Percentiles rank a stretch among this genome's conserved stretches.
Evolutionary conservation across 306 rosid genomes (phyloP).

Genomic region (Cicer arietinum): DNA sequence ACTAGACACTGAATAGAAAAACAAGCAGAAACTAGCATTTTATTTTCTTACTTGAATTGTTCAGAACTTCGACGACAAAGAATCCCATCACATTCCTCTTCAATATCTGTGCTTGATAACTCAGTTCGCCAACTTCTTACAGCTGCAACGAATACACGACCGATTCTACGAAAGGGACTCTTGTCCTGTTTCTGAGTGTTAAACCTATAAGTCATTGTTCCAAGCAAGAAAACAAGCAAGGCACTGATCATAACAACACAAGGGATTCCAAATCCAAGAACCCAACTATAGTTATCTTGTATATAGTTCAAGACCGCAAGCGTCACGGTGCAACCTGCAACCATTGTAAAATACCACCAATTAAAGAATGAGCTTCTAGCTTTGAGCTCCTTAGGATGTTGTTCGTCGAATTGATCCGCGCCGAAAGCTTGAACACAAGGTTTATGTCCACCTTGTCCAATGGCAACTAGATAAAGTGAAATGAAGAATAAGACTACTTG

Average conservation of each 20-base stretch:
- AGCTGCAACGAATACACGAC: constrained; percentile 51
- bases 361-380: constrained; percentile 85
- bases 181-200: constrained; percentile 35
- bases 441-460: constrained; percentile 26
- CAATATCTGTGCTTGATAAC: not conserved
- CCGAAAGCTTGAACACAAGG: constrained; percentile 40
- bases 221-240: constrained; percentile 61
- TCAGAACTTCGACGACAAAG: not conserved
- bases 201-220: constrained; percentile 61
- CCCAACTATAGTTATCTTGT: constrained; percentile 69
- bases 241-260: constrained; percentile 56
- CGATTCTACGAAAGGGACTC: constrained; percentile 56
- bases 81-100: constrained; percentile 41
- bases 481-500: constrained; percentile 65
- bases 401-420: constrained; percentile 56
- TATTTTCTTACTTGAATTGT: constrained; percentile 21
- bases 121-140: constrained; percentile 43
- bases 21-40: not conserved
- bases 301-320: constrained; percentile 49
- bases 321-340: constrained; percentile 51
- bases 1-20: not conserved
- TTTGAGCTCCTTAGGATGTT: constrained; percentile 62
- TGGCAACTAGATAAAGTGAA: constrained; percentile 24
- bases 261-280: constrained; percentile 72
- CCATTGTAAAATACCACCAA: constrained; percentile 77